Evolutionary conservation across 495 filamentous ascomycete species (phyloP), one percentile per base, ranked within the genome.

Genomic region (Bacidia gigantensis): DNA sequence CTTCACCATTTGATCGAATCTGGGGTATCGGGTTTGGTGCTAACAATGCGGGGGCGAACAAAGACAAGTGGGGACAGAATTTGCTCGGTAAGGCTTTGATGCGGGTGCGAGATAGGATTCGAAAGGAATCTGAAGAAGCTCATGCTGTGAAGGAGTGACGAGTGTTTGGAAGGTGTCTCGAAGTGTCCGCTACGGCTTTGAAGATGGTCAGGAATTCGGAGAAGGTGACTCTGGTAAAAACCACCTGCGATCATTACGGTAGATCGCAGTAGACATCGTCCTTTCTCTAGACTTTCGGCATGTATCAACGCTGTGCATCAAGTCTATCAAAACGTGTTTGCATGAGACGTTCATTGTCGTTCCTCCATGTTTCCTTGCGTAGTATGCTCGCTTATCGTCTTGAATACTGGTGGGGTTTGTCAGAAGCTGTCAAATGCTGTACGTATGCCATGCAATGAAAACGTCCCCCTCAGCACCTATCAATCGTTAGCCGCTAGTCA

Each of bases 11-110:
- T 50, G 81, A 86, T 64, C 58, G 67, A 23, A 74, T 84, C 50
- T 86, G 82, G 83, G 83, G 83, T 5, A 64, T 86, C 26, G 82
- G 83, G 11, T 82, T 78, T 61, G 64, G 56, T 1, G 70, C 69
- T 26, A 65, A 58, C 24, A 68, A 69, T 55, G 80, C 79, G 0
- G 68, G 61, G 49, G 49, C 14, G 9, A 74, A 67, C 54, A 67
- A 76, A 23, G 56, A 60, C 18, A 56, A 64, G 39, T 86, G 83
- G 82, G 82, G 83, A 42, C 51, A 74, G 65, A 87, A 86, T 65
- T 60, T 85, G 53, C 59, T 86, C 55, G 82, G 83, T 3, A 81
- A 80, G 66, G 73, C 70, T 18, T 60, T 80, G 55, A 72, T 70
- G 64, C 29, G 29, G 14, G 29, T 35, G 14, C 29, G 29, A 7